A percentile compares a stretch with the other conserved stretches of the same genome.
phyloP scores from a whole-genome alignment of 2,329 filamentous ascomycete genomes.

The Aspergillus ibericus region DNA sequence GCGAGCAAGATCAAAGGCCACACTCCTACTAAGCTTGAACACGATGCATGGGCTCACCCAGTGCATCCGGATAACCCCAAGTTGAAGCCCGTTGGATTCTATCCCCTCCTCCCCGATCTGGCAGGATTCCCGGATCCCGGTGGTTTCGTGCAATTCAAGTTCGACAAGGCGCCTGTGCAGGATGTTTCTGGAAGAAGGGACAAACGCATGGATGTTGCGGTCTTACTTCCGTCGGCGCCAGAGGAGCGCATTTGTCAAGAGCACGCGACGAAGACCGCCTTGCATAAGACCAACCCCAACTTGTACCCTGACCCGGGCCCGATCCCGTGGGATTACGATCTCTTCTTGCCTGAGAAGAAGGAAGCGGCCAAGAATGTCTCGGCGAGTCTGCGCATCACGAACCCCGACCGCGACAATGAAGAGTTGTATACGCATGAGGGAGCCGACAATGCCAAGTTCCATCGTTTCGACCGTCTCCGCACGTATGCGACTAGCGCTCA shows the following conservation, averaged over 20 bases:
- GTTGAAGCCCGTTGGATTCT: constrained; percentile 59
- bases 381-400: constrained; percentile 55
- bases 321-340: constrained; percentile 59
- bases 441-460: constrained; percentile 46
- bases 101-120: constrained; percentile 62
- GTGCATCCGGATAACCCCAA: constrained; percentile 60
- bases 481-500: constrained; percentile 62
- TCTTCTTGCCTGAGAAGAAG: constrained; percentile 56
- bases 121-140: constrained; percentile 60
- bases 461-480: constrained; percentile 58
- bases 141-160: constrained; percentile 62
- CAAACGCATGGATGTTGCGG: constrained; percentile 58
- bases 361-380: constrained; percentile 53
- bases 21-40: constrained; percentile 54
- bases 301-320: constrained; percentile 54
- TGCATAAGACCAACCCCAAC: constrained; percentile 52
- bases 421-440: constrained; percentile 50
- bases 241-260: constrained; percentile 50
- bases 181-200: constrained; percentile 53
- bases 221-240: constrained; percentile 55
- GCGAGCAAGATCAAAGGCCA: constrained; percentile 55
- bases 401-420: constrained; percentile 55
- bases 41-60: constrained; percentile 60
- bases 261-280: constrained; percentile 49
- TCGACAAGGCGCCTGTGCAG: constrained; percentile 59